These are phyloP conservation scores for Zygoascus bituminiphila DNA, from an alignment of 805 yeast species.

Conservation along the genomic window DNA sequence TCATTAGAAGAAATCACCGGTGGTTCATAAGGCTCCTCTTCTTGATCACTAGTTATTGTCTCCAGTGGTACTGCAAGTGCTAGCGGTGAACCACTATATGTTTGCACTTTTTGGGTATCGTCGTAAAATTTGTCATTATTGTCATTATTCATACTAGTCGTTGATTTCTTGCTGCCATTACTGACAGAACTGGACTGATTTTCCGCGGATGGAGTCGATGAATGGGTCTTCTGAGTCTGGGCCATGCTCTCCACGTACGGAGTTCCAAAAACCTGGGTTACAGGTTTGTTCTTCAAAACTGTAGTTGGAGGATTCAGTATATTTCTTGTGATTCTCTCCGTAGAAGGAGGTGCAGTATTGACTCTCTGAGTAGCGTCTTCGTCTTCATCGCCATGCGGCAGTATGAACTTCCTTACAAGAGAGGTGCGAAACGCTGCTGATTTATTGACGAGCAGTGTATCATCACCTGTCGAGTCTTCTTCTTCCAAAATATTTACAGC, in stretches of 20 bases:
- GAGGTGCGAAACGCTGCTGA: neutral
- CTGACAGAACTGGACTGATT: neutral
- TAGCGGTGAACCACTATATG: neutral
- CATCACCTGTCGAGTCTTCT: neutral
- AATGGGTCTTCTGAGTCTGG: neutral
- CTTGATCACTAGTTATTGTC: slow-evolving; percentile 7
- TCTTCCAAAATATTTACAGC: neutral
- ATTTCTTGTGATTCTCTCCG: neutral
- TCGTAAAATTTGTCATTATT: neutral
- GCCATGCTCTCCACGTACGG: neutral
- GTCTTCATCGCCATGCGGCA: neutral
- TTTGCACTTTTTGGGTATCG: neutral
- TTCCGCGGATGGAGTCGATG: neutral
- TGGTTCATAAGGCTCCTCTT: slow-evolving; percentile 3
- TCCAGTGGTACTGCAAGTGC: neutral
- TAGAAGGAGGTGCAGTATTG: neutral
- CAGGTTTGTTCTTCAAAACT: neutral
- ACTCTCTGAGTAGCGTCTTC: slow-evolving; percentile 3
- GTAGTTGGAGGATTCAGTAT: neutral
- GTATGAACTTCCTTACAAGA: neutral
- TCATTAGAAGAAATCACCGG: neutral
- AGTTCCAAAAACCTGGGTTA: slow-evolving; percentile 4
- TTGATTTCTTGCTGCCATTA: slow-evolving; percentile 7
- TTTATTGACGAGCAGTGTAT: neutral
- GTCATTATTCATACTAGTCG: neutral